Base-by-base conservation (phyloP, 2,329 filamentous ascomycete species). In the Colletotrichum brevisporum region DNA sequence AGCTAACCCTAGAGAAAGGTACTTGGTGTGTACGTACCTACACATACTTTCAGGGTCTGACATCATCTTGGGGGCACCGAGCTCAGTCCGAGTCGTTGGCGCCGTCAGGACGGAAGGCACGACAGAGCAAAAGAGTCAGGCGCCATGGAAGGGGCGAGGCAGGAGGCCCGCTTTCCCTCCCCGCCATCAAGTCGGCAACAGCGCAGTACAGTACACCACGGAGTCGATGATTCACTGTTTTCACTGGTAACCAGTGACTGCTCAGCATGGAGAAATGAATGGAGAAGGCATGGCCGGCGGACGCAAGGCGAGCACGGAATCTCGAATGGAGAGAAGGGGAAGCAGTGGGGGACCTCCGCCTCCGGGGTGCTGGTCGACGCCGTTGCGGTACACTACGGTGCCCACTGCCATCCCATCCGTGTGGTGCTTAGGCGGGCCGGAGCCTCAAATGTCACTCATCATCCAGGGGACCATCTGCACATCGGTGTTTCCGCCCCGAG, bases 21-120 rank as follows among this genome's bases (percentile, higher is more conserved):
- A 50, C 6, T 3, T n/a, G 12, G 9, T 24, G 21, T 24, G n/a
- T n/a, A 15, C 50, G 21, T 41, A 15, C 6, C 10, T 21, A 43
- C 50, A 16, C 21, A 24, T 24, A 24, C 21, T 18, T n/a, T 57
- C 52, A n/a, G 65, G 39, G 31, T 69, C 66, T 69, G 66, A 69
- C 66, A 69, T 66, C 66, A 69, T 36, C 31, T 66, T 66, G 50
- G 52, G 16, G 62, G 65, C 54, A 54, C 66, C 62, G 66, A 66
- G 66, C 66, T 39, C 55, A 59, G 61, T 43, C 62, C 61, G 66
- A 65, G 31, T 36, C 31, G 9, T 10, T 9, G 55, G 51, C 9
- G 9, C 21, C 21, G 21, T 24, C 21, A 24, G 21, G 4, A 24
- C 21, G 21, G 21, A 24, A 24, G 21, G 21, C 21, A 24, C 21